Percentiles rank a stretch among this genome's conserved stretches.
Conservation (phyloP, 1,284 basidiomycete genomes). For the Leccinum solheimii region DNA sequence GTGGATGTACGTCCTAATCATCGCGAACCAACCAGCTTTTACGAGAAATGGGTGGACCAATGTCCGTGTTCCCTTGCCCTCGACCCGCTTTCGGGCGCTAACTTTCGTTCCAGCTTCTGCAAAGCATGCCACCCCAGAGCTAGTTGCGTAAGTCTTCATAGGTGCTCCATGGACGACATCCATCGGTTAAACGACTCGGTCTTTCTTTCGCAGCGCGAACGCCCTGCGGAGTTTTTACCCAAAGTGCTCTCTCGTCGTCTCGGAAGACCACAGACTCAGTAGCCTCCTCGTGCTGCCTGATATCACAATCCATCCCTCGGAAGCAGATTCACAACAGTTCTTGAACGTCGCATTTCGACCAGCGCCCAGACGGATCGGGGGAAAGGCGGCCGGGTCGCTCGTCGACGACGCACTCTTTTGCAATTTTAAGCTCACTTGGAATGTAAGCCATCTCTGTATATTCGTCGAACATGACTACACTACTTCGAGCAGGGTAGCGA, state of each 20-base stretch:
- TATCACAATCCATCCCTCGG: slow-evolving; percentile 41
- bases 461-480: not conserved
- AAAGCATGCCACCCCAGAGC: slow-evolving; percentile 43
- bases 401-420: slow-evolving; percentile 54
- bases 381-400: slow-evolving; percentile 51
- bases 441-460: slow-evolving; percentile 41
- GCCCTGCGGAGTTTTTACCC: slow-evolving; percentile 60
- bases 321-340: slow-evolving; percentile 42
- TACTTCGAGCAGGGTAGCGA: slow-evolving; percentile 40
- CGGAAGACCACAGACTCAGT: slow-evolving; percentile 47
- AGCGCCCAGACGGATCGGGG: slow-evolving; percentile 41
- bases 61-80: slow-evolving; percentile 37
- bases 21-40: slow-evolving; percentile 39
- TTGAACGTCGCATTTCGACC: slow-evolving; percentile 52
- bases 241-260: slow-evolving; percentile 57
- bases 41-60: slow-evolving; percentile 54
- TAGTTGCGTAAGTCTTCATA: slow-evolving; percentile 44
- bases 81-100: not conserved
- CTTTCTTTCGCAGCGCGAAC: slow-evolving; percentile 42
- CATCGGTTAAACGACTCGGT: slow-evolving; percentile 1
- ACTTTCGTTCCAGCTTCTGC: slow-evolving; percentile 46
- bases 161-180: not conserved
- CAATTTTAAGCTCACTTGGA: slow-evolving; percentile 58
- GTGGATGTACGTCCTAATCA: slow-evolving; percentile 20
- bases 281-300: slow-evolving; percentile 55